Base-by-base conservation (phyloP, 257 asterid genomes). In the Handroanthus guayacan region DNA sequence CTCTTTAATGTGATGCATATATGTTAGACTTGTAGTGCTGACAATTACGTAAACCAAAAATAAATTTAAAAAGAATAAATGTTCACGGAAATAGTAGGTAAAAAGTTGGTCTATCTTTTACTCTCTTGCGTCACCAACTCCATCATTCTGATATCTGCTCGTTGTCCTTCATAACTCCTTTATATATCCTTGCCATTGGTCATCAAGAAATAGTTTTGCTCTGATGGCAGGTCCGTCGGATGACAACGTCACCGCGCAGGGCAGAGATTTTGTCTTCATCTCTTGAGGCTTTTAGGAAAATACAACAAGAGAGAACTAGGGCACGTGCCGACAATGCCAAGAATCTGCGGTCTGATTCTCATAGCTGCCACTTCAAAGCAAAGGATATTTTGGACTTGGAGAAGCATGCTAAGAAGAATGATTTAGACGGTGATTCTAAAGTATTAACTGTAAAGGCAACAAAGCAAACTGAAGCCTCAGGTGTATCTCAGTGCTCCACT, bases 171-270 rank as follows among this genome's bases (percentile, higher is more conserved):
- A 45, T 10, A 63, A 52, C 50, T 50, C 52, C 62, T 38, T 74
- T 70, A 20, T 60, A 13, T 67, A 44, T 14, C 45, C 16, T 47
- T 48, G 62, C 50, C 38, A 47, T 5, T 67, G 72, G 65, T 78
- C 66, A 38, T 68, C 50, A 43, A 58, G 65, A 41, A 56, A 45
- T 60, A 38, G 12, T 84, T 70, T 75, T 72, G 64, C 67, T 60
- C 39, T 41, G 66, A 75, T 75, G 73, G 79, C 90, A 95, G 99
- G 98, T 95, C 68, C 97, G 99, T 38, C 89, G 99, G 80, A 95
- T 95, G 98, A 95, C 99, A 66, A 91, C 97, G 83, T 95, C 99
- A 74, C 98, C 98, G n/a, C 92, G 82, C 78, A 95, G 98, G 86
- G 99, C 99, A 50, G 97, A 93, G 80, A 93, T 95, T 81, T 83